Conservation (phyloP, 2,329 filamentous ascomycete species). For the Saccharata proteae region DNA sequence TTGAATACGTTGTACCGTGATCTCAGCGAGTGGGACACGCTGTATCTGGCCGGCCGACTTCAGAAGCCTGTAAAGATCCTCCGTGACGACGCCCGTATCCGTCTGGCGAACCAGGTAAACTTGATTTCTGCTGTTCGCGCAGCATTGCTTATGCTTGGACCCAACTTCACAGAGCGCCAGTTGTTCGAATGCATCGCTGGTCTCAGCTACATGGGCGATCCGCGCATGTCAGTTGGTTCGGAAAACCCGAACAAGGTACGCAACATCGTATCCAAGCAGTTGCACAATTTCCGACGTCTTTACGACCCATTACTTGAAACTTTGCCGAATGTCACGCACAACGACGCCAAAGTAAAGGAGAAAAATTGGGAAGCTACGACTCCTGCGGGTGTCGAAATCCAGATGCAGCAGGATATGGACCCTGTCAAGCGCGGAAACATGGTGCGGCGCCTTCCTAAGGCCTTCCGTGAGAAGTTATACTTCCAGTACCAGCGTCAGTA, state of each 20-base stretch:
- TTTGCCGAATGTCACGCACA: slow-evolving; percentile 76
- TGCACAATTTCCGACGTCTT: slow-evolving; percentile 79
- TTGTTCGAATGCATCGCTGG: slow-evolving; percentile 85
- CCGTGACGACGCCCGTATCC: slow-evolving; percentile 81
- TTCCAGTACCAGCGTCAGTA: slow-evolving; percentile 92
- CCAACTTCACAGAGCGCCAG: slow-evolving; percentile 72
- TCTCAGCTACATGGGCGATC: slow-evolving; percentile 88
- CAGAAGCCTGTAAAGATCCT: slow-evolving; percentile 98
- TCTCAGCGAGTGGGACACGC: slow-evolving; percentile 79
- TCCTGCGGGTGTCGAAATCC: slow-evolving; percentile 43
- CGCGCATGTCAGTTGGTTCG: slow-evolving; percentile 69
- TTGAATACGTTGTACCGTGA: slow-evolving; percentile 80
- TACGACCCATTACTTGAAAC: slow-evolving; percentile 84
- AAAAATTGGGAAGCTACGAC: slow-evolving; percentile 51
- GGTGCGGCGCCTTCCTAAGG: slow-evolving; percentile 78
- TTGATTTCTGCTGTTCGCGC: slow-evolving; percentile 83
- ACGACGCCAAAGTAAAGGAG: slow-evolving; percentile 47
- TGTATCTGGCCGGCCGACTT: slow-evolving; percentile 90
- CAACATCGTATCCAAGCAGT: slow-evolving; percentile 88
- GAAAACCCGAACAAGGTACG: slow-evolving; percentile 87
- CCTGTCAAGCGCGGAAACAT: slow-evolving; percentile 85
- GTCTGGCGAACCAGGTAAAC: slow-evolving; percentile 92
- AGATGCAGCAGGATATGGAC: slow-evolving; percentile 82
- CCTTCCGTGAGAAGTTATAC: slow-evolving; percentile 81
- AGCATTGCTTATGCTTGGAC: slow-evolving; percentile 73